A percentile compares a stretch with the other conserved stretches of the same genome.
Evolutionary conservation across 192 early-diverging fungal genomes (phyloP).

Genomic region (Podochytrium sp.): DNA sequence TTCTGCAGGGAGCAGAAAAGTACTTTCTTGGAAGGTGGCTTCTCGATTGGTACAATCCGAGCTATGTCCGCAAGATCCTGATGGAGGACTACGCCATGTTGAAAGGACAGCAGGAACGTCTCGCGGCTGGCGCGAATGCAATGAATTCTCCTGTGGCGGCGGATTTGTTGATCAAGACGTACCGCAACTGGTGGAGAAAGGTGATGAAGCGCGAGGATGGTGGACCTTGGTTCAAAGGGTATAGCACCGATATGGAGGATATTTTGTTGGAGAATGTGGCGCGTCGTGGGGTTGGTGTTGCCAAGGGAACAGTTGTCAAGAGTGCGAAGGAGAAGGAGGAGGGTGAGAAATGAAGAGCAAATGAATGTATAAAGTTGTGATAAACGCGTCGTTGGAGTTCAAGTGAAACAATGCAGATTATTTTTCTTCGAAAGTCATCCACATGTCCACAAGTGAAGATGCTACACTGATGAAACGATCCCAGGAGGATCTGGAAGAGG

Average conservation of each 20-base stretch:
- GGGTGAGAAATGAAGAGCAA: neutral
- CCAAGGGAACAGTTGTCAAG: neutral
- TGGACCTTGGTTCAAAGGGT: conserved; percentile 28
- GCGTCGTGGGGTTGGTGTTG: neutral
- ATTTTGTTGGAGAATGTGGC: conserved; percentile 9
- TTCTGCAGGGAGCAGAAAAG: conserved; percentile 1
- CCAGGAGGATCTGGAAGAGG: neutral
- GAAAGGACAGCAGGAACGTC: conserved; percentile 34
- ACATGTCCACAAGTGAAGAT: too few species aligned
- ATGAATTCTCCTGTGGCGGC: conserved; percentile 40
- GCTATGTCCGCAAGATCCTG: conserved; percentile 31
- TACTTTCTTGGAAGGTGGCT: conserved; percentile 1
- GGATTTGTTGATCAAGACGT: conserved; percentile 38
- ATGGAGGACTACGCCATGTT: conserved; percentile 45
- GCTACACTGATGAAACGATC: too few species aligned
- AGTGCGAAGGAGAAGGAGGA: neutral
- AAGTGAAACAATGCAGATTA: too few species aligned
- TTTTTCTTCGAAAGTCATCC: too few species aligned
- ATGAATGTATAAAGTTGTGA: too few species aligned
- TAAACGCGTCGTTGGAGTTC: too few species aligned
- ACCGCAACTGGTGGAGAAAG: conserved; percentile 42
- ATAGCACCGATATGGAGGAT: conserved; percentile 26
- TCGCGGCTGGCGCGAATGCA: conserved; percentile 31
- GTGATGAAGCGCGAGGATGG: conserved; percentile 23
- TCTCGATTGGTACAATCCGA: conserved; percentile 18